phyloP scores from a whole-genome alignment of 495 filamentous ascomycete species.

The Lasiosphaeria hispida region DNA sequence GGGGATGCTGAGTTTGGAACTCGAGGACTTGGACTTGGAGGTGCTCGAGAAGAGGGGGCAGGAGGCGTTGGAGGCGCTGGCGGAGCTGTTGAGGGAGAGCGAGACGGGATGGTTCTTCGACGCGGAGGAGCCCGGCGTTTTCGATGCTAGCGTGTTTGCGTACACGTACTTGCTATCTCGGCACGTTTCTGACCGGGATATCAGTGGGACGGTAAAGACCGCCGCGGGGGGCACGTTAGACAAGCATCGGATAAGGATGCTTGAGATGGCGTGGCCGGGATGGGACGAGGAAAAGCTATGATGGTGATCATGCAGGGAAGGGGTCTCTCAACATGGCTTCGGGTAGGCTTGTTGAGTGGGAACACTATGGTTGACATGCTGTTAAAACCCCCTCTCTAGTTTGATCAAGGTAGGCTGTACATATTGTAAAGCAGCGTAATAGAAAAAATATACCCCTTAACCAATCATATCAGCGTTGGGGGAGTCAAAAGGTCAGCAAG shows the following conservation, averaged over 20 bases:
- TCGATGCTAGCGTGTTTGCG: conserved; percentile 86
- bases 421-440: no score
- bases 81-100: conserved; percentile 61
- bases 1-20: conserved; percentile 21
- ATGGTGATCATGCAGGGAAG: no score
- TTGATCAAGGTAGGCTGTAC: no score
- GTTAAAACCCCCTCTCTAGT: no score
- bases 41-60: conserved; percentile 65
- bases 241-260: conserved; percentile 17
- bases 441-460: no score
- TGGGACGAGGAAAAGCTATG: background rate
- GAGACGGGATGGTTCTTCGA: conserved; percentile 43
- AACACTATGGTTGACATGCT: no score
- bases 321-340: no score
- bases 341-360: no score
- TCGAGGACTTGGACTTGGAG: conserved; percentile 50
- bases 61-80: conserved; percentile 73
- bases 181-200: conserved; percentile 1
- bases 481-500: no score
- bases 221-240: conserved; percentile 20
- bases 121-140: conserved; percentile 57
- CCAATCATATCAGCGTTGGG: no score
- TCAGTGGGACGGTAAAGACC: conserved; percentile 17
- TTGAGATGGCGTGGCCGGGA: conserved; percentile 13
- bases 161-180: conserved; percentile 78